phyloP scores from a whole-genome alignment of 2,329 filamentous ascomycete genomes.

The Uncinocarpus reesii region DNA sequence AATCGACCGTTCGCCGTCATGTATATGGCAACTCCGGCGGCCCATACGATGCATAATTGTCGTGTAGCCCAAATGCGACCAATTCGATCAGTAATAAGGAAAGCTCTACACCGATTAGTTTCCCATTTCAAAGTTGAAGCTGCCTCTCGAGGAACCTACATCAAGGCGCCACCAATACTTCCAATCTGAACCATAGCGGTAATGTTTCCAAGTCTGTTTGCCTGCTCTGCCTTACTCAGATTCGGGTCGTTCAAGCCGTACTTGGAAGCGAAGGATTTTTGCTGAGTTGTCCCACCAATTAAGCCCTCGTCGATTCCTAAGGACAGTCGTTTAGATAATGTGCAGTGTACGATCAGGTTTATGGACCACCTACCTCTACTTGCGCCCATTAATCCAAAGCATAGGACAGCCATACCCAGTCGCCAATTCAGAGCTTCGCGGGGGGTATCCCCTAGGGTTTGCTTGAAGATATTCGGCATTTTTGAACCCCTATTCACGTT shows the following conservation, averaged over 20 bases:
- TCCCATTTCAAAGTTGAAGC: too few species aligned
- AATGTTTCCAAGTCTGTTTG: conserved; percentile 65
- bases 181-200: conserved; percentile 75
- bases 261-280: conserved; percentile 51
- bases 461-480: conserved; percentile 55
- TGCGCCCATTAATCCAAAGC: conserved; percentile 65
- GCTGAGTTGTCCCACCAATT: conserved; percentile 60
- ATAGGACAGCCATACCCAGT: conserved; percentile 65
- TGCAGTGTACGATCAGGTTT: neutral
- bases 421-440: conserved; percentile 65
- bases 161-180: conserved; percentile 59
- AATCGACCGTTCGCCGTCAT: conserved; percentile 33
- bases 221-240: conserved; percentile 45
- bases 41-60: conserved; percentile 36
- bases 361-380: conserved; percentile 48
- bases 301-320: conserved; percentile 61
- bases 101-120: conserved; percentile 33
- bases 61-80: conserved; percentile 34
- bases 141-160: conserved; percentile 34
- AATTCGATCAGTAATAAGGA: conserved; percentile 41
- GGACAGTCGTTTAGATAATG: neutral
- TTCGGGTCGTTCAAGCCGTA: conserved; percentile 45
- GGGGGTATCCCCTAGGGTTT: conserved; percentile 56
- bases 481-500: conserved; percentile 41
- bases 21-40: conserved; percentile 36